Conservation (phyloP, 805 yeast species). For the Yarrowia yakushimensis region DNA sequence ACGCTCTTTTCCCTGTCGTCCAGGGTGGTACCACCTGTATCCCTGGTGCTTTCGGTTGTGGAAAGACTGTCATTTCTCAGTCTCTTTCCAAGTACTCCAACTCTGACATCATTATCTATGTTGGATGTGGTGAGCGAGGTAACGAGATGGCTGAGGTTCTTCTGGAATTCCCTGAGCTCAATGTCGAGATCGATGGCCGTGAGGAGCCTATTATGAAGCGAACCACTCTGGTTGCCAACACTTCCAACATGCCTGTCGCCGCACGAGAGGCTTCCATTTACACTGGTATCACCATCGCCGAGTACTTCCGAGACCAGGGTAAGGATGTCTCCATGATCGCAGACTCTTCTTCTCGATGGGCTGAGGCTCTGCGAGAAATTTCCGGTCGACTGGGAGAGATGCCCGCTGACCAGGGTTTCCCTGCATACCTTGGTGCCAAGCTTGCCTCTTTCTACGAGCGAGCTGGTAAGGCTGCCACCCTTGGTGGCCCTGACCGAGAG, state of each 20-base stretch:
- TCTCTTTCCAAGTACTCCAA: slow-evolving; percentile 95
- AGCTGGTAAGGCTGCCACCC: slow-evolving; percentile 94
- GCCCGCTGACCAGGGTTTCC: slow-evolving; percentile 99
- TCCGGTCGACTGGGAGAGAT: slow-evolving; percentile 99
- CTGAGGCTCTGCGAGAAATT: slow-evolving; percentile 99
- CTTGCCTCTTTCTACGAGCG: slow-evolving; percentile 98
- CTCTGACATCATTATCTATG: slow-evolving; percentile 94
- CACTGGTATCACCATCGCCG: slow-evolving; percentile 98
- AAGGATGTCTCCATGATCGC: slow-evolving; percentile 99
- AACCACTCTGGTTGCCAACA: slow-evolving; percentile 96
- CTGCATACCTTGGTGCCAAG: slow-evolving; percentile 98
- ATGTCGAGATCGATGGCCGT: slow-evolving; percentile 83
- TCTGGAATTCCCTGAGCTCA: slow-evolving; percentile 98
- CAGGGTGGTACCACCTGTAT: slow-evolving; percentile 99
- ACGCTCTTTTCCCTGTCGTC: slow-evolving; percentile 96
- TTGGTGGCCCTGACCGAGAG: slow-evolving; percentile 93
- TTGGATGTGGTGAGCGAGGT: slow-evolving; percentile 96
- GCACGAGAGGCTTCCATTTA: slow-evolving; percentile 99
- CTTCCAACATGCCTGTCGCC: slow-evolving; percentile 99
- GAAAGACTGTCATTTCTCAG: slow-evolving; percentile 97
- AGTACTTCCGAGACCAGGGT: slow-evolving; percentile 99
- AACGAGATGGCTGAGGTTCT: slow-evolving; percentile 99
- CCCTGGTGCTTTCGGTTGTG: slow-evolving; percentile 99
- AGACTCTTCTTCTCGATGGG: slow-evolving; percentile 99
- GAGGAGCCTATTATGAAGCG: slow-evolving; percentile 99